Base-by-base conservation (phyloP, 495 filamentous ascomycete species). In the Delitschia confertaspora region DNA sequence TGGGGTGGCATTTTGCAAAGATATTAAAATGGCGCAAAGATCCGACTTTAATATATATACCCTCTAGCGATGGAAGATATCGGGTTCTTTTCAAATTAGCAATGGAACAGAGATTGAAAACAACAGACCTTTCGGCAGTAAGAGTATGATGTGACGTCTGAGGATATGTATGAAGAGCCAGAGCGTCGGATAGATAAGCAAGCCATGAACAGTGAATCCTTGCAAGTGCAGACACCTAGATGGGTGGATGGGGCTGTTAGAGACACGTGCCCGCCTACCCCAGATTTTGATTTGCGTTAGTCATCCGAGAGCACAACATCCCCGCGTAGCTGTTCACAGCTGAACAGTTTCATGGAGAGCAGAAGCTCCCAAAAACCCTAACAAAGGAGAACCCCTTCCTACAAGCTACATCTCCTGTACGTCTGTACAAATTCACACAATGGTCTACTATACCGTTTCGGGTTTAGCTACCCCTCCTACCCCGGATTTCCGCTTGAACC, bases 21-120 rank as follows among this genome's bases (percentile, higher is more conserved):
- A 38, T 30, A 25, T 27, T 38, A 47, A 50, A 50, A 50, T 42
- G 46, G 51, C 51, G 51, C 46, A 50, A 34, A 19, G 25, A 3
- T 24, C 22, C 19, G 16, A 6, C 22, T 14, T 13, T 42, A 38
- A 50, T 50, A 37, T 45, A 40, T 33, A 55, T 55, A 55, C 51
- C 51, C 36, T 25, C 16, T 26, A 22, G 40, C 29, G 40, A 31
- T 14, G 13, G 33, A 35, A 45, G 44, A 36, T 36, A 10, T n/a
- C n/a, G n/a, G n/a, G n/a, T n/a, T n/a, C n/a, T n/a, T n/a, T n/a
- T n/a, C n/a, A n/a, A n/a, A n/a, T n/a, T n/a, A n/a, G n/a, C n/a
- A n/a, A n/a, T n/a, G n/a, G n/a, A n/a, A n/a, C n/a, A n/a, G n/a
- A n/a, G n/a, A n/a, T n/a, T n/a, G n/a, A n/a, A n/a, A n/a, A n/a